phyloP scores from a whole-genome alignment of 305 asterid genomes.

The Solanum hybrid region DNA sequence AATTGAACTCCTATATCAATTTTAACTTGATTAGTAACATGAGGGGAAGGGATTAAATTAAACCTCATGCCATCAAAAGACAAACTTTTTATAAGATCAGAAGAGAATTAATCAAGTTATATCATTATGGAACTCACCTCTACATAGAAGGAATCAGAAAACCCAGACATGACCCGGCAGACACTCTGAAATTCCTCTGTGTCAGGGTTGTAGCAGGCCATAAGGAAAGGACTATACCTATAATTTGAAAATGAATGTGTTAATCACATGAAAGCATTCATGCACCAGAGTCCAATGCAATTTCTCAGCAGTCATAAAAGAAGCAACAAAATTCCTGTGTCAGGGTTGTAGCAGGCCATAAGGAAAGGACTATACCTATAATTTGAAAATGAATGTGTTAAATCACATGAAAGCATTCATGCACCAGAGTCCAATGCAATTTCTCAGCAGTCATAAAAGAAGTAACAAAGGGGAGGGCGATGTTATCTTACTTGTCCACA shows the following conservation, averaged over 20 bases:
- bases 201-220: slow-evolving; percentile 90
- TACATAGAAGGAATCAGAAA: slow-evolving; percentile 74
- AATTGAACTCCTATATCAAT: background rate
- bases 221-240: slow-evolving; percentile 87
- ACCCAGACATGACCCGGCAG: slow-evolving; percentile 90
- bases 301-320: background rate
- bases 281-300: background rate
- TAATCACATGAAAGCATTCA: background rate
- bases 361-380: slow-evolving; percentile 88
- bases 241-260: slow-evolving; percentile 10
- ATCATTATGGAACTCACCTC: slow-evolving; percentile 34
- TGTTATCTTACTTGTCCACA: background rate
- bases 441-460: background rate
- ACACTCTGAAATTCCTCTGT: slow-evolving; percentile 86
- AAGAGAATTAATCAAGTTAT: background rate
- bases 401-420: background rate
- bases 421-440: background rate
- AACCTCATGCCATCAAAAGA: background rate
- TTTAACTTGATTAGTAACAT: background rate
- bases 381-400: slow-evolving; percentile 2
- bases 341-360: slow-evolving; percentile 89
- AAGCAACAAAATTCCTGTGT: slow-evolving; percentile 43
- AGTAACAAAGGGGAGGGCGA: background rate
- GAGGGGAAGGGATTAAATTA: background rate
- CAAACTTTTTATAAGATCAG: background rate